Conservation (phyloP, 805 yeast species). For the Jamesozyma lodderae region DNA sequence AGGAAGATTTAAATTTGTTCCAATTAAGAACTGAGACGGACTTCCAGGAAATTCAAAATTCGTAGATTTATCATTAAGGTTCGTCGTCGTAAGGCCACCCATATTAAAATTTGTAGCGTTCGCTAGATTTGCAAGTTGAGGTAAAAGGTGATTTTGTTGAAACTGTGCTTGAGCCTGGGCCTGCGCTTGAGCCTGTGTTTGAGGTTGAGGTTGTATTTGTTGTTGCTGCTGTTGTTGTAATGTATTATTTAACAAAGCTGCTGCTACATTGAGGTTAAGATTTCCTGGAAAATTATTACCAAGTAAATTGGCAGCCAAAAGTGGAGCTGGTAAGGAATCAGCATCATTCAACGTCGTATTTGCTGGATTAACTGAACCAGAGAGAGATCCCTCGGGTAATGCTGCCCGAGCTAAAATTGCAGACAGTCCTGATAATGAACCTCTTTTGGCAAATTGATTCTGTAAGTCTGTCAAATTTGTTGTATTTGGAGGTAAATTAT, state of each 20-base stretch:
- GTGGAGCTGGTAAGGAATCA: neutral
- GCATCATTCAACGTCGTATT: neutral
- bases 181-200: neutral
- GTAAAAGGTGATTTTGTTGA: constrained; percentile 1
- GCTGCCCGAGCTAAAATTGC: neutral
- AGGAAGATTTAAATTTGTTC: neutral
- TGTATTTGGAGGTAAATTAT: neutral
- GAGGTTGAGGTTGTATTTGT: neutral
- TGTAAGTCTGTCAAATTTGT: neutral
- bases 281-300: neutral
- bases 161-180: neutral
- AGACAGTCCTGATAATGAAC: neutral
- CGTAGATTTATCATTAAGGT: neutral
- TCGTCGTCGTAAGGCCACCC: neutral
- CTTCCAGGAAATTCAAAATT: constrained; percentile 1
- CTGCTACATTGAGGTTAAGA: neutral
- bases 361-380: neutral
- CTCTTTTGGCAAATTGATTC: constrained; percentile 14
- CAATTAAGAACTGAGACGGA: neutral
- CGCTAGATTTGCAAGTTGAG: constrained; percentile 2
- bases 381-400: neutral
- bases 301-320: neutral
- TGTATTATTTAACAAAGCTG: neutral
- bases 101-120: neutral
- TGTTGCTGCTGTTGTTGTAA: neutral